A percentile compares a stretch with the other conserved stretches of the same genome.
Conservation (phyloP, 257 asterid species). For the Echium plantagineum region DNA sequence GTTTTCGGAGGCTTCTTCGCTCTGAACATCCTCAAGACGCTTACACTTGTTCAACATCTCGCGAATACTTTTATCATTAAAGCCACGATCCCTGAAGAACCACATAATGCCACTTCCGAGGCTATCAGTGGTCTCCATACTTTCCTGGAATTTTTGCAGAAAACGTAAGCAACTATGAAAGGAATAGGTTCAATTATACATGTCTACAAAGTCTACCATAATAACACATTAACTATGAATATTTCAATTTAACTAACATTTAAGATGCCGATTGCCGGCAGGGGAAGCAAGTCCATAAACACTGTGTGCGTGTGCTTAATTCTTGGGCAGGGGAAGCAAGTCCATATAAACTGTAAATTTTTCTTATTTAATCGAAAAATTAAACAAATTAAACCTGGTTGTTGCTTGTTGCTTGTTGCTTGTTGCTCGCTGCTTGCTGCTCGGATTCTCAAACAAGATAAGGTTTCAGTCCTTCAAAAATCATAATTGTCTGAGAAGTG, state of each 20-base stretch:
- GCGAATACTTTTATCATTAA: constrained; percentile 55
- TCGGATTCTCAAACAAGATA: too few species aligned
- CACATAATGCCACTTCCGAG: constrained; percentile 70
- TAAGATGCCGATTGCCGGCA: neutral
- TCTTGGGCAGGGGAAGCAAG: too few species aligned
- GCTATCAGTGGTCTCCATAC: constrained; percentile 56
- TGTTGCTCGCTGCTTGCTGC: too few species aligned
- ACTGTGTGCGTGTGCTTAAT: too few species aligned
- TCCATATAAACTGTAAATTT: too few species aligned
- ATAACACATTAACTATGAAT: neutral
- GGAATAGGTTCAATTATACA: neutral
- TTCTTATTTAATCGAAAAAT: too few species aligned
- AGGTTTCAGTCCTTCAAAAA: too few species aligned
- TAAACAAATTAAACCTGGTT: too few species aligned
- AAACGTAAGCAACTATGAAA: neutral
- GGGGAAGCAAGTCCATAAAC: too few species aligned
- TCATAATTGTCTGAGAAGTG: too few species aligned
- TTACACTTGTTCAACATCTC: constrained; percentile 77
- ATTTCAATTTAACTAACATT: neutral
- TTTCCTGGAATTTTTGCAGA: constrained; percentile 24
- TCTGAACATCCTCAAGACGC: constrained; percentile 59
- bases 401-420: too few species aligned
- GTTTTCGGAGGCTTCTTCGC: constrained; percentile 73
- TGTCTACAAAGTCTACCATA: neutral
- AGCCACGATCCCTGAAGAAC: constrained; percentile 93